A percentile compares a stretch with the other conserved stretches of the same genome.
These are phyloP conservation scores for Pichia sp. DNA, from an alignment of 1,139 yeast genomes.

Conservation along the genomic window DNA sequence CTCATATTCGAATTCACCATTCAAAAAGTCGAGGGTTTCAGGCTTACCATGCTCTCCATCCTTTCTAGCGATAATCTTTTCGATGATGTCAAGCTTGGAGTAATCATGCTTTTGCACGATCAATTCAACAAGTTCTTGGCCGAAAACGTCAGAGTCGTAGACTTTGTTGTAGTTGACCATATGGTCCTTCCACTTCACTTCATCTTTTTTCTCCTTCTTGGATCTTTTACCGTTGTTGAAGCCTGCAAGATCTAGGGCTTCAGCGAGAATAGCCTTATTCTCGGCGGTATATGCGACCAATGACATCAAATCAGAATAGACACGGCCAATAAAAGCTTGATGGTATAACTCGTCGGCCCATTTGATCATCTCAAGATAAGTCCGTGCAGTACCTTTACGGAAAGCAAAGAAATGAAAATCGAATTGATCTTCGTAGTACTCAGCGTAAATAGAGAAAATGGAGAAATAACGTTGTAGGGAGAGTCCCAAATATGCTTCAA, in stretches of 20 bases:
- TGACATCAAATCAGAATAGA: constrained; percentile 59
- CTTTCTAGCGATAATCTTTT: constrained; percentile 9
- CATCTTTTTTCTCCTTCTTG: constrained; percentile 32
- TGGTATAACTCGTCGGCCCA: constrained; percentile 79
- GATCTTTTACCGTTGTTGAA: constrained; percentile 22
- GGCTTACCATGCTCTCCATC: constrained; percentile 9
- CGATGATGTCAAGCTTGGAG: constrained; percentile 10
- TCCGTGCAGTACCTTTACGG: constrained; percentile 86
- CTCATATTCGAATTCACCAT: constrained; percentile 18
- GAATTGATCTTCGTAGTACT: constrained; percentile 76
- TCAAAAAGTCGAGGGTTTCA: constrained; percentile 12
- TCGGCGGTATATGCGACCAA: constrained; percentile 37
- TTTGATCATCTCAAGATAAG: constrained; percentile 65
- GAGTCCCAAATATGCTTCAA: constrained; percentile 54
- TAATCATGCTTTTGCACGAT: constrained; percentile 12
- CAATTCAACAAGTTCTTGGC: constrained; percentile 27
- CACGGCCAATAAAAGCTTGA: constrained; percentile 68
- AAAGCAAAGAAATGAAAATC: constrained; percentile 93
- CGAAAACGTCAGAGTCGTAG: constrained; percentile 48
- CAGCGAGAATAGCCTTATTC: constrained; percentile 23
- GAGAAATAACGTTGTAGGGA: constrained; percentile 76
- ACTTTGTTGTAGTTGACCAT: constrained; percentile 38
- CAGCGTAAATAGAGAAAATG: constrained; percentile 62
- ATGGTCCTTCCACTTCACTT: constrained; percentile 37
- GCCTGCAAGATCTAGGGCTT: constrained; percentile 21